phyloP scores from a whole-genome alignment of 208 protist species.

The Porcisia hertigi region DNA sequence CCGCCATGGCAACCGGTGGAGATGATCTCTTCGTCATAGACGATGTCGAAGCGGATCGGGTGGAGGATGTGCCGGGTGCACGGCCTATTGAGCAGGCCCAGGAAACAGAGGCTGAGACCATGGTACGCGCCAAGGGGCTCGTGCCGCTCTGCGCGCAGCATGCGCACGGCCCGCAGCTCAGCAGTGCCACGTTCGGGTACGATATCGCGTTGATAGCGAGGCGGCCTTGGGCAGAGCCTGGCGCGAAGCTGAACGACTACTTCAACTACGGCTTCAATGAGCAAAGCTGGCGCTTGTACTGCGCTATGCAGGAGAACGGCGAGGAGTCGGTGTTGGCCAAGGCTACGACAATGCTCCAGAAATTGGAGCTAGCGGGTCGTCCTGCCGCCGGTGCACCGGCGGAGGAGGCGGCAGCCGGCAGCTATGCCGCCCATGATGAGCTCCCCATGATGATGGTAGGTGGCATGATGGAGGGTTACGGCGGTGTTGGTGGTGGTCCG shows the following conservation, averaged over 20 bases:
- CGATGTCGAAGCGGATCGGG: constrained; percentile 15
- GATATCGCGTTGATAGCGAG: constrained; percentile 81
- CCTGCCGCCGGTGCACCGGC: constrained; percentile 7
- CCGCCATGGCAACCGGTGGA: not conserved
- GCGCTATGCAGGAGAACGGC: constrained; percentile 71
- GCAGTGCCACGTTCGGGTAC: constrained; percentile 78
- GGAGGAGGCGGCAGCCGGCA: constrained; percentile 11
- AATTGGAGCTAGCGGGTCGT: constrained; percentile 40
- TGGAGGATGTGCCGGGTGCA: constrained; percentile 6
- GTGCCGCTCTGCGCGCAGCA: constrained; percentile 76
- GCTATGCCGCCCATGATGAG: not conserved
- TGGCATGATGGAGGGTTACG: constrained; percentile 19
- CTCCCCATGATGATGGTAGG: constrained; percentile 9
- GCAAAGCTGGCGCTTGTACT: constrained; percentile 85
- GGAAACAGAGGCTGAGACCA: constrained; percentile 31
- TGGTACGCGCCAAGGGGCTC: constrained; percentile 49
- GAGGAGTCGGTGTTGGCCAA: constrained; percentile 57
- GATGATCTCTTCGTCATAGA: constrained; percentile 40
- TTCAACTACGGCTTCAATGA: constrained; percentile 94
- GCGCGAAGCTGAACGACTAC: constrained; percentile 83
- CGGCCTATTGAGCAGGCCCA: constrained; percentile 2
- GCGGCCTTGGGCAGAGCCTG: constrained; percentile 78
- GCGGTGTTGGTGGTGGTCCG: constrained; percentile 7
- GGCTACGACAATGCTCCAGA: constrained; percentile 59
- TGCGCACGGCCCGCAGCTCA: constrained; percentile 56